Base-by-base conservation (phyloP, 139 green algal species). In the Klebsormidium nitens region DNA sequence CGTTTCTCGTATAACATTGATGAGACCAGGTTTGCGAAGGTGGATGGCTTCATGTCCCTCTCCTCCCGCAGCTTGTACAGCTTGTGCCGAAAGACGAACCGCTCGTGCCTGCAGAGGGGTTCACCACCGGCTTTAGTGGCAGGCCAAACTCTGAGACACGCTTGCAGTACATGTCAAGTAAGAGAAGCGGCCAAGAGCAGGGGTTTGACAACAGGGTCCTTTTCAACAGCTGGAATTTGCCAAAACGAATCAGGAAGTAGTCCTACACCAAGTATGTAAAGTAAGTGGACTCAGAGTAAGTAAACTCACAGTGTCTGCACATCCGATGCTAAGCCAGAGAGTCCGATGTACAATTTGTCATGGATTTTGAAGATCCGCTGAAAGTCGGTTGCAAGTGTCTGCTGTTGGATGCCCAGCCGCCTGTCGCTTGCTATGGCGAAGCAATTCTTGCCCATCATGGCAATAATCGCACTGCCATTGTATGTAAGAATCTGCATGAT, bases 1-100 rank as follows among this genome's bases (percentile, higher is more conserved):
- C 93, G 82, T 57, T 91, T 91, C 84, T 98, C 91, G 73, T 99
- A 99, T 23, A 97, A 78, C 44, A 88, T 90, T 36, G 87, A 85
- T 2, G 89, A 96, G 5, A 99, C 84, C 47, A 98, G 70, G 66
- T 93, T 80, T 1, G 71, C 87, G 79, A 99, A 98, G 1, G 91
- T 95, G 4, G 85, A 83, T 28, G 94, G 94, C 78, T 87, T 89
- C 83, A 99, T 99, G 64, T 95, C 82, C 1, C 95, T 85, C 80
- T 97, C 93, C 79, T 99, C 95, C 6, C 93, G 69, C 32, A 99
- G 79, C 64, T 95, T 91, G 85, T 98, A 99, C 64, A 99, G 61
- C 64, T 99, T 99, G 85, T 99, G 91, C 62, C 84, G 86, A 81
- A 99, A 97, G 8, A 77, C 46, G 31, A 99, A 89, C 26, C 84